These are phyloP conservation scores for Fusarium pseudocircinatum DNA, from an alignment of 2,329 filamentous ascomycete genomes.

Conservation along the genomic window DNA sequence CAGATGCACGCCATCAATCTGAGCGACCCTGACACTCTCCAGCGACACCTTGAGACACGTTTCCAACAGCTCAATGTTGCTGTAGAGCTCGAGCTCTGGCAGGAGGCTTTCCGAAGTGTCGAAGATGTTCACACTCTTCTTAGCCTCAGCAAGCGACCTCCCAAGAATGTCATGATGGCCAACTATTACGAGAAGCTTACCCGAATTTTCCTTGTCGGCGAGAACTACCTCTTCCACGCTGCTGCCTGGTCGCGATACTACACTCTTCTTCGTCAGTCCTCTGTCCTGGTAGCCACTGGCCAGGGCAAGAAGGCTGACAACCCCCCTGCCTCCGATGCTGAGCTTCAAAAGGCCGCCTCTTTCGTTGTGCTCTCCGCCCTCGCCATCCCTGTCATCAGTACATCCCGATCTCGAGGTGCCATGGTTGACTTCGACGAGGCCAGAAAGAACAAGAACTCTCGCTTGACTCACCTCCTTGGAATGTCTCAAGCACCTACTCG, in stretches of 20 bases:
- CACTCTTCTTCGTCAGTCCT: slow-evolving; percentile 92
- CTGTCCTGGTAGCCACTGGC: slow-evolving; percentile 81
- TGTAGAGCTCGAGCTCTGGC: slow-evolving; percentile 97
- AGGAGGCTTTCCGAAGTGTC: slow-evolving; percentile 98
- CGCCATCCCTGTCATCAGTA: slow-evolving; percentile 99
- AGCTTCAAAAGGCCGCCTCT: slow-evolving; percentile 93
- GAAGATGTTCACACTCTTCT: slow-evolving; percentile 98
- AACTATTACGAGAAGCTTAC: slow-evolving; percentile 99
- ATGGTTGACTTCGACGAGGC: slow-evolving; percentile 97
- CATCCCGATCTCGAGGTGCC: slow-evolving; percentile 91
- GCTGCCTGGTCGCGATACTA: slow-evolving; percentile 98
- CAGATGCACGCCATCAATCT: slow-evolving; percentile 99
- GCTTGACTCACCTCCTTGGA: slow-evolving; percentile 92
- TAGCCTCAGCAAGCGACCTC: slow-evolving; percentile 95
- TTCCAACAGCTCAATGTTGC: slow-evolving; percentile 99
- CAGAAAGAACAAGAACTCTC: slow-evolving; percentile 98
- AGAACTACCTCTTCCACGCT: slow-evolving; percentile 99
- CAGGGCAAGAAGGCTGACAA: slow-evolving; percentile 95
- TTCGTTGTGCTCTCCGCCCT: slow-evolving; percentile 95
- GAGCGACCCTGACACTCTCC: slow-evolving; percentile 95
- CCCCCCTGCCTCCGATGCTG: slow-evolving; percentile 85
- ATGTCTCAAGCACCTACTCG: slow-evolving; percentile 92
- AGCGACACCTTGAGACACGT: slow-evolving; percentile 95
- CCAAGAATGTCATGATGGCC: slow-evolving; percentile 99
- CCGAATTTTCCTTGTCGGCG: slow-evolving; percentile 96